These are phyloP conservation scores for Oxyria digyna DNA, from an alignment of 148 eudicot species.

Conservation along the genomic window DNA sequence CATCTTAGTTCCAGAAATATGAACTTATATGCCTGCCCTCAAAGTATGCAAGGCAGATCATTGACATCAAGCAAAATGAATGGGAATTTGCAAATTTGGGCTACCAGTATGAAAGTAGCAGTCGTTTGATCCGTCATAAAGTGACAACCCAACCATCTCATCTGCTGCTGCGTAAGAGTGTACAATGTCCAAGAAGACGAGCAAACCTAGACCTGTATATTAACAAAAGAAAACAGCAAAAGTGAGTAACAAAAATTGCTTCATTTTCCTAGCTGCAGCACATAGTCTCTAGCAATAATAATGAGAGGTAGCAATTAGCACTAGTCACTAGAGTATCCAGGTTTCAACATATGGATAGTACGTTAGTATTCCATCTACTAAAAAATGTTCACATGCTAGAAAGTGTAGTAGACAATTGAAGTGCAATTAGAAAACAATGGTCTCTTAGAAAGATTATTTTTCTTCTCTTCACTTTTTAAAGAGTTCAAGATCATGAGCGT, in stretches of 20 bases:
- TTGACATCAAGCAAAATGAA: background rate
- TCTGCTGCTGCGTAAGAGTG: constrained; percentile 97
- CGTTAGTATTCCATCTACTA: background rate
- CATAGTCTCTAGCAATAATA: background rate
- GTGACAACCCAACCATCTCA: constrained; percentile 93
- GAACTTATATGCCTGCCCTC: background rate
- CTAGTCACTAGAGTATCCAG: background rate
- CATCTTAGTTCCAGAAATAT: background rate
- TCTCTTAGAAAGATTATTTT: no score
- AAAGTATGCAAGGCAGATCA: background rate
- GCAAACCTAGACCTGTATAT: constrained; percentile 71
- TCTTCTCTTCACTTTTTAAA: background rate
- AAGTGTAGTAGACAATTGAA: background rate
- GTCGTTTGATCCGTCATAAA: constrained; percentile 93
- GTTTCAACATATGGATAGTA: background rate
- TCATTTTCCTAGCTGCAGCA: background rate
- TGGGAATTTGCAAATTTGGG: background rate
- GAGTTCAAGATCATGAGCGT: background rate
- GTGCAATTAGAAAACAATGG: background rate
- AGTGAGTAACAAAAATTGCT: background rate
- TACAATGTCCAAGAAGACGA: constrained; percentile 79
- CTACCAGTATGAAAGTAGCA: constrained; percentile 94
- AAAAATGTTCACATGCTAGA: background rate
- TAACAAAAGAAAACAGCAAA: constrained; percentile 9
- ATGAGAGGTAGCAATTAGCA: background rate